Evolutionary conservation across 768 basidiomycete genomes (phyloP).

Genomic region (Collybiopsis luxurians): DNA sequence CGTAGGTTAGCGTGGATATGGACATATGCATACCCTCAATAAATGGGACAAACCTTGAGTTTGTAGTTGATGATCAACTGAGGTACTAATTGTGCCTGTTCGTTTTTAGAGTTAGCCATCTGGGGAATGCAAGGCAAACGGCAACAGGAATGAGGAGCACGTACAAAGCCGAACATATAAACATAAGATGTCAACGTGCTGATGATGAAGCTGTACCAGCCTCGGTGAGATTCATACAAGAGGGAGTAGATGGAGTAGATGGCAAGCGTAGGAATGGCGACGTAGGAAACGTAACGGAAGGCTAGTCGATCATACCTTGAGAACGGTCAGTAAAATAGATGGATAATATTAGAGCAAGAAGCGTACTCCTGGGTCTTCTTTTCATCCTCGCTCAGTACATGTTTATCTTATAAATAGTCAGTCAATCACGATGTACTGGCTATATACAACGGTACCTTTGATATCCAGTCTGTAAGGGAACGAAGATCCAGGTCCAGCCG

Average conservation of each 20-base stretch:
- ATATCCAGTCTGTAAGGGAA: constrained; percentile 82
- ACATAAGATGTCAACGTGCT: constrained; percentile 91
- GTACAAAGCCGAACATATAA: constrained; percentile 97
- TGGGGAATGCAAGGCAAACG: no score
- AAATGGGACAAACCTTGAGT: constrained; percentile 66
- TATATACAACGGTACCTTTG: constrained; percentile 52
- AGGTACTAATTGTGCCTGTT: constrained; percentile 79
- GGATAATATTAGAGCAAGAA: not conserved
- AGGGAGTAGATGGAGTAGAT: constrained; percentile 81
- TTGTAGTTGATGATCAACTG: constrained; percentile 97
- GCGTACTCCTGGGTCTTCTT: constrained; percentile 96
- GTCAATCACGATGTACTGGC: not conserved
- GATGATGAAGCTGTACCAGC: constrained; percentile 97
- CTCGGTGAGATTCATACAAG: constrained; percentile 78
- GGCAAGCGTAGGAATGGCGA: constrained; percentile 76
- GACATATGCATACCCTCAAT: constrained; percentile 4
- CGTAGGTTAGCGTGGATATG: constrained; percentile 5
- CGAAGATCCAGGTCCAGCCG: constrained; percentile 57
- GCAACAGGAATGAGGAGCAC: no score
- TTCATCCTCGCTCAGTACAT: constrained; percentile 94
- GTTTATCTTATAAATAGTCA: constrained; percentile 63
- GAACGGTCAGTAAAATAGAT: not conserved
- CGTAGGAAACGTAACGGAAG: constrained; percentile 93
- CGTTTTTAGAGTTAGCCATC: constrained; percentile 13
- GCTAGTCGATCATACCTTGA: constrained; percentile 85